Percentiles rank a stretch among this genome's conserved stretches.
Evolutionary conservation across 2,329 filamentous ascomycete species (phyloP).

Genomic region (Alternaria metachromatica): DNA sequence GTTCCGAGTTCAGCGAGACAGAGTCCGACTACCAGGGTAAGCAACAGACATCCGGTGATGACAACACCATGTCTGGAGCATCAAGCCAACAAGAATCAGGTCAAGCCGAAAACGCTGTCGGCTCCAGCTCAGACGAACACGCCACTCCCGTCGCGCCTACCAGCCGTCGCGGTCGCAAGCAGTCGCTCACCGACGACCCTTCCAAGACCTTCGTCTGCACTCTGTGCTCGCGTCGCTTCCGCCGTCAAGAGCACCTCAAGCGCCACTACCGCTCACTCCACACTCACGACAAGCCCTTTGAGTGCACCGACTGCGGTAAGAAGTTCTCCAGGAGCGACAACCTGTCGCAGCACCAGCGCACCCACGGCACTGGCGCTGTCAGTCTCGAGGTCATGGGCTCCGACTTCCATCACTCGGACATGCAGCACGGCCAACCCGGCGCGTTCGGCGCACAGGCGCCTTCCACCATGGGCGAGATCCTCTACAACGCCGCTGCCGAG

Average conservation of each 20-base stretch:
- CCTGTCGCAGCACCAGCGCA: slow-evolving; percentile 92
- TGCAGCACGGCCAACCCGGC: slow-evolving; percentile 38
- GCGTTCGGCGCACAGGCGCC: slow-evolving; percentile 46
- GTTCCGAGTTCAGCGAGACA: slow-evolving; percentile 41
- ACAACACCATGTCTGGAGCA: slow-evolving; percentile 43
- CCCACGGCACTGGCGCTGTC: slow-evolving; percentile 87
- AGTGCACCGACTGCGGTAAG: slow-evolving; percentile 97
- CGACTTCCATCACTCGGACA: slow-evolving; percentile 61
- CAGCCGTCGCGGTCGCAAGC: slow-evolving; percentile 95
- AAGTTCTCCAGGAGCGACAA: slow-evolving; percentile 99
- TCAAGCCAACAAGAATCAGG: slow-evolving; percentile 47
- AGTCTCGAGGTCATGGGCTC: slow-evolving; percentile 84
- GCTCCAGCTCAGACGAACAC: slow-evolving; percentile 54
- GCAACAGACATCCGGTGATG: slow-evolving; percentile 41
- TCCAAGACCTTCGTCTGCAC: slow-evolving; percentile 99
- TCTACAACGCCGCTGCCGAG: slow-evolving; percentile 48
- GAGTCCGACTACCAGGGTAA: slow-evolving; percentile 48
- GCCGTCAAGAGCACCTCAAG: slow-evolving; percentile 97
- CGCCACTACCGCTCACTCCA: slow-evolving; percentile 98
- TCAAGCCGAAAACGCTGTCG: slow-evolving; percentile 53
- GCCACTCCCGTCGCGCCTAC: slow-evolving; percentile 54
- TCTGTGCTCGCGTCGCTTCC: slow-evolving; percentile 95
- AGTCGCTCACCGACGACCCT: slow-evolving; percentile 95
- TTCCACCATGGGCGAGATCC: slow-evolving; percentile 46
- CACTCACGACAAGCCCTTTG: slow-evolving; percentile 98